Evolutionary conservation across 192 early-diverging fungal genomes (phyloP).

Genomic region (Coemansia sp.): DNA sequence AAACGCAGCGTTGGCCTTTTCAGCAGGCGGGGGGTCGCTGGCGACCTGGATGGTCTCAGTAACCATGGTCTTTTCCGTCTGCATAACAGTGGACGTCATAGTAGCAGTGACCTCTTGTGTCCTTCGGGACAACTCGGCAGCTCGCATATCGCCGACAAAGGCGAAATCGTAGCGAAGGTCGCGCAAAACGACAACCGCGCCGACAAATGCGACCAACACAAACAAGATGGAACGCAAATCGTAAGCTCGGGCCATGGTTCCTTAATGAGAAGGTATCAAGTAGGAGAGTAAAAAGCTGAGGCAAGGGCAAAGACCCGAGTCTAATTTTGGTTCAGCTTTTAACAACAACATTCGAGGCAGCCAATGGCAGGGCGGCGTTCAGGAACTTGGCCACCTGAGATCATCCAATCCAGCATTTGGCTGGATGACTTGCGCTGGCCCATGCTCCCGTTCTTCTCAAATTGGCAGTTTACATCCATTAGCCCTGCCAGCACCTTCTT

Average conservation of each 20-base stretch:
- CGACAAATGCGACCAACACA: slow-evolving; percentile 28
- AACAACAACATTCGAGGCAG: neutral
- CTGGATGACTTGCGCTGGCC: too few species aligned
- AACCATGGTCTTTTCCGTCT: slow-evolving; percentile 15
- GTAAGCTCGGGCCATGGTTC: slow-evolving; percentile 19
- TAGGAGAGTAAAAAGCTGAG: neutral
- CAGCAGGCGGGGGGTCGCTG: slow-evolving; percentile 54
- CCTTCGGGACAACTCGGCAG: slow-evolving; percentile 29
- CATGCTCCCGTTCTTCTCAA: neutral
- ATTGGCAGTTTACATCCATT: neutral
- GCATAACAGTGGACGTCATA: slow-evolving; percentile 14
- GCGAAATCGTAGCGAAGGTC: slow-evolving; percentile 45
- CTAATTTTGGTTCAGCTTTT: neutral
- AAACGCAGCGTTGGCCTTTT: slow-evolving; percentile 62
- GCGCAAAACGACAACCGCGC: slow-evolving; percentile 31
- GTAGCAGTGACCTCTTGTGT: slow-evolving; percentile 30
- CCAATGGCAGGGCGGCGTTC: slow-evolving; percentile 5
- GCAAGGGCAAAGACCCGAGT: neutral
- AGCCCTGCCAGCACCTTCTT: neutral
- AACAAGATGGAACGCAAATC: slow-evolving; percentile 35
- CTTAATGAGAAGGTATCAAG: neutral
- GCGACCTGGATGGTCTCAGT: slow-evolving; percentile 20
- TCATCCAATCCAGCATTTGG: neutral
- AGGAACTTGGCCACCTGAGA: slow-evolving; percentile 4
- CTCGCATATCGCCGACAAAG: slow-evolving; percentile 39